Evolutionary conservation across 2,329 filamentous ascomycete genomes (phyloP), one percentile per base, ranked within the genome.

Genomic region (Aspergillus uvarum): DNA sequence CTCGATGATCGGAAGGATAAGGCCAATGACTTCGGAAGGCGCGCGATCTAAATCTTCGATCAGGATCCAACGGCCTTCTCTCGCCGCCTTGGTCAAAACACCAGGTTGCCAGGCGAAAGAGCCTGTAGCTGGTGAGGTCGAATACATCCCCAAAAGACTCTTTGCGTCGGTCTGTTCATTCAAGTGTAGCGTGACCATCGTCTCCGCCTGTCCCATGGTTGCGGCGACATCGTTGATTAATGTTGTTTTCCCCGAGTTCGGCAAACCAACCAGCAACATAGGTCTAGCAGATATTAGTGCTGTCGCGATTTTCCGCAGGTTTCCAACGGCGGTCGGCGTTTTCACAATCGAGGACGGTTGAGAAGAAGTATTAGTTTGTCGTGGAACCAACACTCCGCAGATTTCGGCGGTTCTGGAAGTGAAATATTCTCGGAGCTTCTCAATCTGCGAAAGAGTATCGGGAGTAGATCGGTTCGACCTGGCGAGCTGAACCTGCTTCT

Each of bases 151-250:
- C 63, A 99, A 87, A 47, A 99, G 85, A 80, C 96, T 90, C 76
- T 99, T 99, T 0, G 94, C 93, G 76, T 99, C 95, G 2, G 93
- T 98, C 76, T 99, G 96, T 76, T 98, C 95, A 72, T 99, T 99
- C 35, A 99, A 81, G 76, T 99, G 94, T 31, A 99, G 82, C 3
- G 94, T 98, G 55, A 99, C 89, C 87, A 99, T 92, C 60, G 85
- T 86, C 5, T 88, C 85, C 22, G 90, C 85, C 76, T 91, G 91
- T 62, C 90, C 90, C 58, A 98, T 85, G 66, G 89, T 85, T 68
- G 85, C 86, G 24, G 94, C 93, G 61, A 94, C 84, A 72, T 97
- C 89, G 65, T 91, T 89, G 14, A 96, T 86, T 21, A 96, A 77
- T 0, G 91, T 87, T 0, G 95, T 97, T 80, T 99, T 99, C 54